Base-by-base conservation (phyloP, 1,284 basidiomycete genomes). In the Cryptococcus neoformans region DNA sequence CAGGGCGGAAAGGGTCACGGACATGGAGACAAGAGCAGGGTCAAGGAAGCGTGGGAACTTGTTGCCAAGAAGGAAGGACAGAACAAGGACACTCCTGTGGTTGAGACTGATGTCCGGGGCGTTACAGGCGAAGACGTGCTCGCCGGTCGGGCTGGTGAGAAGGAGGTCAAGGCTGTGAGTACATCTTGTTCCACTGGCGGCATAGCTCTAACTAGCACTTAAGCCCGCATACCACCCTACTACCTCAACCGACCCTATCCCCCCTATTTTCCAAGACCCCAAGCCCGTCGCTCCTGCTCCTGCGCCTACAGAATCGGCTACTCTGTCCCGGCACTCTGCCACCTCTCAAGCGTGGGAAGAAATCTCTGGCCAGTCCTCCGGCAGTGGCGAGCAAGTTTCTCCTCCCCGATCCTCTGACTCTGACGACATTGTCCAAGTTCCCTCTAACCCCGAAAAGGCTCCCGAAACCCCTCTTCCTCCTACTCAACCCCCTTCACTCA, bases 21-120 rank as follows among this genome's bases (percentile, higher is more conserved):
- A 37, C 45, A 48, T 16, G 53, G 57, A 49, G 60, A 65, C 57
- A 71, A 72, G 52, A 63, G 70, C 39, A 72, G 80, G 77, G 76
- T 80, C 42, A 79, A 80, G 53, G 78, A 80, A 55, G 82, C 82
- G n/a, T 83, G 81, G 82, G 83, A 84, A 68, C 76, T 78, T 49
- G 78, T 84, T 60, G 50, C 62, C 9, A 58, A 61, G 17, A 60
- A 65, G 14, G 64, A 65, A 55, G 58, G 40, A 48, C 56, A 6
- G 68, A 64, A 46, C 64, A 58, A 53, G 63, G 62, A 49, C 6
- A 78, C 77, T 12, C 11, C 28, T 16, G 46, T 51, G 8, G 51
- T 39, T 9, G 54, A 56, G 46, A 80, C 78, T 44, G 83, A 83
- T 71, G 76, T 68, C 51, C 74, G 81, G 59, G 82, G 81, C 62